Evolutionary conservation across 1,284 basidiomycete species (phyloP).

Genomic region (Hymenochaete sp.): DNA sequence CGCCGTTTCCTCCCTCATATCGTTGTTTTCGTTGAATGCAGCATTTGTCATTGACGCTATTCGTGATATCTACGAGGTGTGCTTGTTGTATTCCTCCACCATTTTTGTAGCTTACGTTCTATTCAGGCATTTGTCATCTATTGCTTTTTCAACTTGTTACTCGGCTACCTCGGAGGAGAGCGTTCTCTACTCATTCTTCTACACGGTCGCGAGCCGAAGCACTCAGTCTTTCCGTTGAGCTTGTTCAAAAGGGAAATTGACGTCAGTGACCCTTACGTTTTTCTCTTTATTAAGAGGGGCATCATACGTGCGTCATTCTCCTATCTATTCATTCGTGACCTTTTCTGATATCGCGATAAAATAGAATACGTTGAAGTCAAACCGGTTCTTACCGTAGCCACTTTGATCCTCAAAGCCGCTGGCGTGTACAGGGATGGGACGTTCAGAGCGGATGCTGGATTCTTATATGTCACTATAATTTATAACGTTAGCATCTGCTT

Average conservation of each 20-base stretch:
- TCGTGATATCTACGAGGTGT: conserved; percentile 92
- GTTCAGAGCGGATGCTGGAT: conserved; percentile 78
- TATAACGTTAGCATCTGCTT: conserved; percentile 70
- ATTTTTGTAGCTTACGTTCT: conserved; percentile 5
- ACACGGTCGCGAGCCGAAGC: conserved; percentile 83
- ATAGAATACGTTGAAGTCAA: conserved; percentile 97
- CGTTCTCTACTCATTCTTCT: conserved; percentile 85
- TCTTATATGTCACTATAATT: conserved; percentile 83
- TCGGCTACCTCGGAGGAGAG: conserved; percentile 89
- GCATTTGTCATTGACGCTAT: conserved; percentile 96
- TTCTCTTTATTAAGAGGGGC: conserved; percentile 89
- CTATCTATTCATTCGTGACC: not conserved
- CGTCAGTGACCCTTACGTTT: conserved; percentile 88
- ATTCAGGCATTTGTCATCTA: conserved; percentile 91
- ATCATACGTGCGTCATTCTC: conserved; percentile 68
- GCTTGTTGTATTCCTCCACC: conserved; percentile 20
- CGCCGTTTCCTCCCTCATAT: conserved; percentile 84
- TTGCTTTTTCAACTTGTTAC: conserved; percentile 77
- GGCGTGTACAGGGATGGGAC: conserved; percentile 90
- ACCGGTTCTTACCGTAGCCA: conserved; percentile 79
- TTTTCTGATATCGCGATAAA: not conserved
- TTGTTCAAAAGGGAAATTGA: conserved; percentile 76
- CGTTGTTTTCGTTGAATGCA: conserved; percentile 88
- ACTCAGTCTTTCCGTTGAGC: conserved; percentile 79
- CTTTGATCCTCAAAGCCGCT: conserved; percentile 77